These are phyloP conservation scores for Medicago ruthenica DNA, from an alignment of 306 rosid genomes.

Conservation along the genomic window DNA sequence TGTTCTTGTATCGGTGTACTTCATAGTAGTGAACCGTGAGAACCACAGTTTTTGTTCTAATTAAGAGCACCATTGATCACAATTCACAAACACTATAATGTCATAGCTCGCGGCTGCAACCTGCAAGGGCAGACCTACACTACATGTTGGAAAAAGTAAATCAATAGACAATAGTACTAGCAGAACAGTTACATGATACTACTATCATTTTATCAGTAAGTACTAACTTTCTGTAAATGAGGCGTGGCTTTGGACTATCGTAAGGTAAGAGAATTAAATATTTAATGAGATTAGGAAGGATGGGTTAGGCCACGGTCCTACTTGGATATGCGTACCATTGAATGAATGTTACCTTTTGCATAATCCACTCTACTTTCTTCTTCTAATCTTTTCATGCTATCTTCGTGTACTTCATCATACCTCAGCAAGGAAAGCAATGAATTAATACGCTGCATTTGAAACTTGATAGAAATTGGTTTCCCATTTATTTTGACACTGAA, in stretches of 20 bases:
- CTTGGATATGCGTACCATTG: neutral
- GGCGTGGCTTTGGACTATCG: constrained; percentile 22
- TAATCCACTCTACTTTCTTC: constrained; percentile 1
- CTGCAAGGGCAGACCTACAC: constrained; percentile 13
- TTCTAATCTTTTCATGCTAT: neutral
- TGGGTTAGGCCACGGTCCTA: constrained; percentile 17
- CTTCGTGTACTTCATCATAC: neutral
- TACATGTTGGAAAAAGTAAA: neutral
- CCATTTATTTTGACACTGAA: neutral
- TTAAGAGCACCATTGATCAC: too few relatives aligned
- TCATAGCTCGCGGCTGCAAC: neutral
- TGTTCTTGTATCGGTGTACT: too few relatives aligned
- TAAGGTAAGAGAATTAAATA: neutral
- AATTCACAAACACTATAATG: neutral
- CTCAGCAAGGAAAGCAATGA: neutral
- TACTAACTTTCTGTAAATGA: neutral
- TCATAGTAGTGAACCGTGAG: too few relatives aligned
- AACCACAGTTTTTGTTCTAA: too few relatives aligned
- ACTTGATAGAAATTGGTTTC: neutral
- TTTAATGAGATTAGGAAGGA: neutral
- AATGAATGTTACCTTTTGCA: constrained; percentile 22
- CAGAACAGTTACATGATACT: neutral
- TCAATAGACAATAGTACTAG: neutral
- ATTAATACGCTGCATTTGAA: constrained; percentile 7
- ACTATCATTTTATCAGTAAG: neutral